phyloP scores from a whole-genome alignment of 129 eudicot species.

The Rutidosis leptorrhynchoides region DNA sequence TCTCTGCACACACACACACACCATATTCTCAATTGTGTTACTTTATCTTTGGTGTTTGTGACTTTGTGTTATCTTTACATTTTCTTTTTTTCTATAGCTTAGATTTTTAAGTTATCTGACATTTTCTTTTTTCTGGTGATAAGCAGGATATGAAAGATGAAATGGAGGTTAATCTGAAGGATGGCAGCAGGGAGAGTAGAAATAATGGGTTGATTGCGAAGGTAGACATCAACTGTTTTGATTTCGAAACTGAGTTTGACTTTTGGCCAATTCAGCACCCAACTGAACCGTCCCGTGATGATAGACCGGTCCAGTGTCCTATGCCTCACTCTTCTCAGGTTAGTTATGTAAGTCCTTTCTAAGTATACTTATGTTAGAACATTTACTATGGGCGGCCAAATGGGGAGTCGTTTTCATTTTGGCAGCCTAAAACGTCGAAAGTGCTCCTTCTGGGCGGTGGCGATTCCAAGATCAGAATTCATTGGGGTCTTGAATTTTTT shows the following conservation, averaged over 20 bases:
- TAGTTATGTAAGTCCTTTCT: constrained; percentile 31
- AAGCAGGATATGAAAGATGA: constrained; percentile 40
- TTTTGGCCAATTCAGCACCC: constrained; percentile 68
- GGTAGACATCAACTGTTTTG: constrained; percentile 17
- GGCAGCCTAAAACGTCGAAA: no score
- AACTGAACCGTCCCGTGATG: constrained; percentile 51
- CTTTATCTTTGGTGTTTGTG: constrained; percentile 17
- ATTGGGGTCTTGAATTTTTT: no score
- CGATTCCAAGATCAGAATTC: no score
- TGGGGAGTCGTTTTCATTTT: no score
- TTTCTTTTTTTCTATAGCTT: no score
- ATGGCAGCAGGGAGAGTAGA: constrained; percentile 27
- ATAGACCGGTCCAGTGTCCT: constrained; percentile 55
- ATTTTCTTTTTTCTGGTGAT: no score
- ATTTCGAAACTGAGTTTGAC: constrained; percentile 34
- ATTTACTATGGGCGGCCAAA: no score
- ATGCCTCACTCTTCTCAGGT: constrained; percentile 42
- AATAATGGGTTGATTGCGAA: constrained; percentile 12
- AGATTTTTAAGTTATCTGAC: no score
- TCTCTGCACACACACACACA: not conserved
- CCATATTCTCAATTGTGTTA: not conserved
- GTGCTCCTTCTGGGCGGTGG: no score
- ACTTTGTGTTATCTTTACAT: no score
- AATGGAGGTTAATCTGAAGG: constrained; percentile 20
- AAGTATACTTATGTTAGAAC: not conserved